phyloP scores from a whole-genome alignment of 2,329 filamentous ascomycete genomes.

The Botrytis porri region DNA sequence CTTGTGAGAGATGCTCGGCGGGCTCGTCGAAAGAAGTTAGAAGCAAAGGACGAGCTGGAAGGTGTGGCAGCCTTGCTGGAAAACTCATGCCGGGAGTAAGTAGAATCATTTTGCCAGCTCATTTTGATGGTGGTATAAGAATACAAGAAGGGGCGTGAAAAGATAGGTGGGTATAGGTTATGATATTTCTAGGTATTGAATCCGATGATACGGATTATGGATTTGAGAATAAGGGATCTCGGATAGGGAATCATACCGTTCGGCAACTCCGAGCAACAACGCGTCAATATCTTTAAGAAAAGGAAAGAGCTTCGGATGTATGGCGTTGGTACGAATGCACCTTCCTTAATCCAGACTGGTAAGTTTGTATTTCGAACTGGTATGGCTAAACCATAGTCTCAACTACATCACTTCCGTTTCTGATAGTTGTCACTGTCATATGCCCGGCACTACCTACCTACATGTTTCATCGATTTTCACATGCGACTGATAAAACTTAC shows the following conservation, averaged over 20 bases:
- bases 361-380: neutral
- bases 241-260: neutral
- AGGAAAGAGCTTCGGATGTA: neutral
- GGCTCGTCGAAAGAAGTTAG: constrained; percentile 11
- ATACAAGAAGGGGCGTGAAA: constrained; percentile 3
- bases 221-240: neutral
- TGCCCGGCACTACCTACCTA: neutral
- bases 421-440: neutral
- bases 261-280: neutral
- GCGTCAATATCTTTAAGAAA: neutral
- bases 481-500: neutral
- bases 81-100: constrained; percentile 12
- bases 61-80: neutral
- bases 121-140: constrained; percentile 2
- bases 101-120: constrained; percentile 11
- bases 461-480: neutral
- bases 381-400: neutral
- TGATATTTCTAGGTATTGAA: constrained; percentile 5
- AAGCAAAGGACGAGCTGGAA: neutral
- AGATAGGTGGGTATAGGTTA: constrained; percentile 7
- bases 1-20: constrained; percentile 18
- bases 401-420: neutral
- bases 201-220: neutral
- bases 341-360: neutral
- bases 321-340: neutral